These are phyloP conservation scores for Mycena alexandri DNA, from an alignment of 768 basidiomycete species.

Conservation along the genomic window DNA sequence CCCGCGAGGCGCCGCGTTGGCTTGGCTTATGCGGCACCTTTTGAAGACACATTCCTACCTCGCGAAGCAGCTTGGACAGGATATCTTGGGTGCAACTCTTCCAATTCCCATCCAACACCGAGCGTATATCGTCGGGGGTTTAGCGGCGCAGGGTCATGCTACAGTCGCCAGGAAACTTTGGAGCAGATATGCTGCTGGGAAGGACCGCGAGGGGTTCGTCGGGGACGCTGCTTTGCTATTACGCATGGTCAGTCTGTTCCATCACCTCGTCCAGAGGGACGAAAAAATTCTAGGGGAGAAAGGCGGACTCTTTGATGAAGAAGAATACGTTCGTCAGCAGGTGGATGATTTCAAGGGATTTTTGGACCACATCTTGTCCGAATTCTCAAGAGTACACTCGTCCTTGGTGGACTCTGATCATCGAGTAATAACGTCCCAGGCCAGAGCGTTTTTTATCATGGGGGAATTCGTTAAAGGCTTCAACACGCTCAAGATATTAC, in stretches of 20 bases:
- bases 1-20: conserved; percentile 59
- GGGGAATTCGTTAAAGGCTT: conserved; percentile 63
- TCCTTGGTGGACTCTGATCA: conserved; percentile 64
- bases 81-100: conserved; percentile 58
- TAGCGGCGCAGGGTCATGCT: conserved; percentile 63
- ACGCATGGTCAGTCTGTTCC: conserved; percentile 65
- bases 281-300: conserved; percentile 32
- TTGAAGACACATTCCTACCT: conserved; percentile 57
- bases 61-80: conserved; percentile 61
- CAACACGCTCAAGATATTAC: conserved; percentile 58
- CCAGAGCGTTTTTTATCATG: conserved; percentile 71
- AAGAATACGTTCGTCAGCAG: conserved; percentile 28
- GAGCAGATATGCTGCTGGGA: conserved; percentile 64
- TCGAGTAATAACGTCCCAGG: conserved; percentile 68
- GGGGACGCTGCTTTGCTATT: conserved; percentile 60
- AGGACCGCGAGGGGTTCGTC: conserved; percentile 55
- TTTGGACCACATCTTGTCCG: conserved; percentile 57
- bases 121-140: conserved; percentile 61
- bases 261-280: conserved; percentile 42
- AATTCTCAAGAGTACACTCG: conserved; percentile 57
- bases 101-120: conserved; percentile 59
- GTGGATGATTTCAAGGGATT: conserved; percentile 52
- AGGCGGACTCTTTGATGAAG: conserved; percentile 20
- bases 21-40: conserved; percentile 68
- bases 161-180: conserved; percentile 66